Evolutionary conservation across 2,329 filamentous ascomycete species (phyloP).

Genomic region (Ophiocordyceps polyrhachis-furcata): DNA sequence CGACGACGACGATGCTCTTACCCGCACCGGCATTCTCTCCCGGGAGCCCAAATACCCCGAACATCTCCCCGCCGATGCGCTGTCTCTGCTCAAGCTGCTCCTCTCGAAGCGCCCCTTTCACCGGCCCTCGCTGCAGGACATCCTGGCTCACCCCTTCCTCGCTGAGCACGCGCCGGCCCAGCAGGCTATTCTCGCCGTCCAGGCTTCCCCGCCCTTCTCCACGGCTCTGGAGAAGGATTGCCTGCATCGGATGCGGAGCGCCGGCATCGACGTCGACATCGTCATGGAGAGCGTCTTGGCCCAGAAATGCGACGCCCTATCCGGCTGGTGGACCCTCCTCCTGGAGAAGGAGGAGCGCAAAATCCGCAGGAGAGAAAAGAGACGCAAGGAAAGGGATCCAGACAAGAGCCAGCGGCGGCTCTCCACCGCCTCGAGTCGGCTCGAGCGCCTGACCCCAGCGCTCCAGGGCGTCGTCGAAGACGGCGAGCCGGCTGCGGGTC

Average conservation of each 20-base stretch:
- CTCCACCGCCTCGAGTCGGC: constrained; percentile 73
- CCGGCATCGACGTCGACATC: constrained; percentile 82
- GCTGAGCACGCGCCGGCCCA: constrained; percentile 74
- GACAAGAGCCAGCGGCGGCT: constrained; percentile 67
- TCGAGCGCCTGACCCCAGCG: constrained; percentile 63
- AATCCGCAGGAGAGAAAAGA: constrained; percentile 58
- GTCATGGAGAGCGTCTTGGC: constrained; percentile 88
- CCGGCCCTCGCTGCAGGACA: constrained; percentile 65
- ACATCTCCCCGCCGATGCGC: constrained; percentile 58
- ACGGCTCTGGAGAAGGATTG: constrained; percentile 81
- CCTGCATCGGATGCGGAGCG: constrained; percentile 77
- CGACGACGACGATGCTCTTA: constrained; percentile 80
- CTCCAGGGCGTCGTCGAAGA: constrained; percentile 68
- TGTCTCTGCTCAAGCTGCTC: constrained; percentile 57
- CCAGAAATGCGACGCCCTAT: constrained; percentile 74
- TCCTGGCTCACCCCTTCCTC: constrained; percentile 75
- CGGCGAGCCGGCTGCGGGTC: constrained; percentile 28
- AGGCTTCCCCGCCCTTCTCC: constrained; percentile 65
- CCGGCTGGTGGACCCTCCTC: constrained; percentile 90
- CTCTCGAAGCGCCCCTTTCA: constrained; percentile 80
- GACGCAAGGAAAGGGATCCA: constrained; percentile 65
- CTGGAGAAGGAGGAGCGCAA: constrained; percentile 92
- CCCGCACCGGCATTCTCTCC: constrained; percentile 66
- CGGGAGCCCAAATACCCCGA: constrained; percentile 77
- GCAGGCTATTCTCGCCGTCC: constrained; percentile 70